Evolutionary conservation across 2,329 filamentous ascomycete genomes (phyloP), one percentile per base, ranked within the genome.

Genomic region (Trichoderma sp.): DNA sequence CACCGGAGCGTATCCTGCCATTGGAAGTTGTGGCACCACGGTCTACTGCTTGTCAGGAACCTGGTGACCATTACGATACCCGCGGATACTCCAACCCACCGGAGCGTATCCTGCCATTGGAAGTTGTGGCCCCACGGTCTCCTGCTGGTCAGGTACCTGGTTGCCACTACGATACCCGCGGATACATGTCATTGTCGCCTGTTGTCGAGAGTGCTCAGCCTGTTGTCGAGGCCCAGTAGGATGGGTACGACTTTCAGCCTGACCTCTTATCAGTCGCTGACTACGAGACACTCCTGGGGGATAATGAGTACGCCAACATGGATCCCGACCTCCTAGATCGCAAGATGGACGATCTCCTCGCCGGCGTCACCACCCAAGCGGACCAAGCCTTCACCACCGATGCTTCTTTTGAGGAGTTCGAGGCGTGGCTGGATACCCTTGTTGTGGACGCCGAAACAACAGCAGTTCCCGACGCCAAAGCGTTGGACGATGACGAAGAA

Each of bases 171-270:
- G 71, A 69, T 43, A 72, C 65, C 71, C 32, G 58, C 55, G 66
- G 53, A 68, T 58, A 47, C 13, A 20, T 39, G 34, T 53, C 59
- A 36, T 36, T 68, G 71, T 65, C 65, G 58, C 70, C 65, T 69
- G 36, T 68, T 36, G 15, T 50, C 26, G 65, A 59, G 65, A 30
- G 58, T 57, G 57, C 15, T 43, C 58, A 64, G 34, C 8, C 9
- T 32, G 65, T 57, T 39, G 23, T 72, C 59, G 65, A 69, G 64
- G 66, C 61, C 65, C 71, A 65, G 71, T 72, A 72, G 71, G 71
- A 72, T 36, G 71, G 58, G 59, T 15, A 32, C 47, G 57, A 59
- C 30, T 20, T 62, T 34, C n/a, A 36, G 61, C 23, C 53, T 47
- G 61, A 50, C 53, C 65, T 62, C 59, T 64, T 32, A 23, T 20